phyloP scores from a whole-genome alignment of 164 flowering plant species.

The Piper longum region DNA sequence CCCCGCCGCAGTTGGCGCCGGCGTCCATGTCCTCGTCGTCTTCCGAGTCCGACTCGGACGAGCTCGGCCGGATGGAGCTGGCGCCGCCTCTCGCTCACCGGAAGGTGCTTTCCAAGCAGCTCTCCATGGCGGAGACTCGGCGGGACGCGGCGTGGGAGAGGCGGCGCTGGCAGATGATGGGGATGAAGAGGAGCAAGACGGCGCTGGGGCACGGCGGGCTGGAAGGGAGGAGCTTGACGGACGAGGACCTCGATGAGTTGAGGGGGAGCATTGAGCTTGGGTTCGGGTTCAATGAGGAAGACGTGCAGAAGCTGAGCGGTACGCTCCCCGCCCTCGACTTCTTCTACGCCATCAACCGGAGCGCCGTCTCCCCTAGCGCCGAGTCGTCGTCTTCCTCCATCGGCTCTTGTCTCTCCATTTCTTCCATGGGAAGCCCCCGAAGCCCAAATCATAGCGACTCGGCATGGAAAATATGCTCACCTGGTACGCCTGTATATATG shows the following conservation, averaged over 20 bases:
- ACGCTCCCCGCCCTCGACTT: conserved; percentile 87
- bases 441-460: too few relatives aligned
- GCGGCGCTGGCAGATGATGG: conserved; percentile 44
- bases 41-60: neutral
- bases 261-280: conserved; percentile 86
- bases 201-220: neutral
- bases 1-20: too few relatives aligned
- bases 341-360: conserved; percentile 65
- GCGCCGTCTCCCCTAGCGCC: conserved; percentile 22
- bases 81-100: conserved; percentile 1
- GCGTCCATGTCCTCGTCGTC: neutral
- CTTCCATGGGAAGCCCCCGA: too few relatives aligned
- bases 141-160: conserved; percentile 77
- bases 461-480: too few relatives aligned
- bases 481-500: too few relatives aligned
- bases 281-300: conserved; percentile 69
- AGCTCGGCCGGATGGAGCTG: neutral
- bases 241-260: conserved; percentile 71
- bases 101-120: conserved; percentile 49
- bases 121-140: conserved; percentile 62
- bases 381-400: conserved; percentile 15
- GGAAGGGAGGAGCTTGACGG: conserved; percentile 33
- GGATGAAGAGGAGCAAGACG: neutral
- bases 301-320: conserved; percentile 42
- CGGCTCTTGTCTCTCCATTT: too few relatives aligned